phyloP scores from a whole-genome alignment of 1,284 basidiomycete species.

The Puccinia triticina region DNA sequence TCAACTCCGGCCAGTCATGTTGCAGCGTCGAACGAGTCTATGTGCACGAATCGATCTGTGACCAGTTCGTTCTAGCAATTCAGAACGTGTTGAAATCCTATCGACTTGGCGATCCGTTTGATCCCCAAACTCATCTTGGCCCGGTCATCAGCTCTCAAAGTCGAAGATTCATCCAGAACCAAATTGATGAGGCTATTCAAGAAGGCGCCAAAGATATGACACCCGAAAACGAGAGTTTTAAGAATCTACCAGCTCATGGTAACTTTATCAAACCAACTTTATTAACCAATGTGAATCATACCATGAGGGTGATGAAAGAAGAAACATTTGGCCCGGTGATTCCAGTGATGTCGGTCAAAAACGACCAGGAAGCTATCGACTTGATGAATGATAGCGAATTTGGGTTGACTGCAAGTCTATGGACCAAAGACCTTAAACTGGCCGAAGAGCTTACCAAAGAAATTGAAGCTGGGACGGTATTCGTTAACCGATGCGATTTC shows the following conservation, averaged over 20 bases:
- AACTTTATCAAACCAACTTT: slow-evolving; percentile 87
- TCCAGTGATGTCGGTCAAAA: slow-evolving; percentile 77
- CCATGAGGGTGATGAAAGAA: slow-evolving; percentile 91
- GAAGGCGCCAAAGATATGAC: slow-evolving; percentile 78
- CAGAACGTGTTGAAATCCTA: slow-evolving; percentile 62
- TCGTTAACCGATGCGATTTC: slow-evolving; percentile 84
- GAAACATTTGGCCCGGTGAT: slow-evolving; percentile 88
- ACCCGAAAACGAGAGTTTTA: slow-evolving; percentile 70
- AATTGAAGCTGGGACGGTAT: slow-evolving; percentile 86
- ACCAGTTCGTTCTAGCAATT: slow-evolving; percentile 69
- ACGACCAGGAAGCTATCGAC: slow-evolving; percentile 79
- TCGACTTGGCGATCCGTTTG: slow-evolving; percentile 81
- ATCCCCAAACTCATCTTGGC: slow-evolving; percentile 74
- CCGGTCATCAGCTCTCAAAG: slow-evolving; percentile 86
- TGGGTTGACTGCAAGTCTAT: slow-evolving; percentile 87
- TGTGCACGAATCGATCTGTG: slow-evolving; percentile 81
- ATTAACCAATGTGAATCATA: slow-evolving; percentile 82
- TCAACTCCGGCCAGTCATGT: slow-evolving; percentile 93
- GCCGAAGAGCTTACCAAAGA: slow-evolving; percentile 74
- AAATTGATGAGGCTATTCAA: slow-evolving; percentile 77
- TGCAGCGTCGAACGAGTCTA: slow-evolving; percentile 89
- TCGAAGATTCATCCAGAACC: slow-evolving; percentile 79
- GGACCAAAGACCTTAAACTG: slow-evolving; percentile 77
- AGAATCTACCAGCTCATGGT: slow-evolving; percentile 67
- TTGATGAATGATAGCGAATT: slow-evolving; percentile 97